Evolutionary conservation across 306 rosid genomes (phyloP), one percentile per base, ranked within the genome.

Genomic region (Alnus rubra): DNA sequence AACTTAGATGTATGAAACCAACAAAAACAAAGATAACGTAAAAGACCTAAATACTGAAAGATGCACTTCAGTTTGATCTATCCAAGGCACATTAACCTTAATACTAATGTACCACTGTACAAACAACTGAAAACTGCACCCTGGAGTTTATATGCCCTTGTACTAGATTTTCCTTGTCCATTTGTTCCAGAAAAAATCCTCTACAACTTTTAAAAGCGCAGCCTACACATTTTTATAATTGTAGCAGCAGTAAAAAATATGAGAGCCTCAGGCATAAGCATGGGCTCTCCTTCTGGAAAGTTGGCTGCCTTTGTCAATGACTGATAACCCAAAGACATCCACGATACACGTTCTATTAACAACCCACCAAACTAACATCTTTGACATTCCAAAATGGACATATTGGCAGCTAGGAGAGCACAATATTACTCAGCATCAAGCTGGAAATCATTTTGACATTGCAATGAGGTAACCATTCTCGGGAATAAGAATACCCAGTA

Each of bases 341-440:
- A 35, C 47, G 8, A 63, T 63, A 5, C 45, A 63, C 1, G 10
- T 5, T 63, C 44, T 16, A 35, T 6, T 1, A 35, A 63, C 12
- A 23, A 35, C 6, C 45, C n/a, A 63, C 47, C 10, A 14, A 35
- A 63, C 37, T 9, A 63, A 63, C 3, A 13, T 37, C 3, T 14
- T 37, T 7, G 35, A 65, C 71, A 37, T 37, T 65, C 71, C 71
- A 65, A 37, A 0, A 18, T 35, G 23, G 28, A 18, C 7, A 65
- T 8, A 37, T 65, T 37, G 71, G 48, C 28, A 65, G 48, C 71
- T 67, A 67, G 44, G 52, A 42, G 51, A 68, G 72, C 72, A 18
- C 52, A 18, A 42, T 42, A 42, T 9, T 44, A 68, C 72, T 68
- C 42, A 68, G 31, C 52, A 67, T 15, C 12, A 68, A 44, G 12